Evolutionary conservation across 2,329 filamentous ascomycete genomes (phyloP), one percentile per base, ranked within the genome.

Genomic region (Teratosphaeria nubilosa): DNA sequence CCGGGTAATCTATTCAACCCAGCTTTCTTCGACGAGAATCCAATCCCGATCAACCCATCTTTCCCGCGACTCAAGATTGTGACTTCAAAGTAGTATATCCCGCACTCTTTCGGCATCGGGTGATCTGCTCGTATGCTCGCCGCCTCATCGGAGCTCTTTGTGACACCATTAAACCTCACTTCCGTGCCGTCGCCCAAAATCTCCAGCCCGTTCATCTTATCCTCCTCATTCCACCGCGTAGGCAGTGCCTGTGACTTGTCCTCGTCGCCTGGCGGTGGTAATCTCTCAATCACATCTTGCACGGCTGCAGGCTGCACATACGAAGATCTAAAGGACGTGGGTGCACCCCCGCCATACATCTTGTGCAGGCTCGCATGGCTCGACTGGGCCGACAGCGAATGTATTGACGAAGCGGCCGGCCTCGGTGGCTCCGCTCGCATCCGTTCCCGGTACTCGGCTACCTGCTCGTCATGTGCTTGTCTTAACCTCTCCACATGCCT

Each of bases 21-120:
- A 14, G 82, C 82, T 67, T 83, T 84, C 31, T 74, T 73, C 20
- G 78, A 80, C 0, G 81, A 83, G 68, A 86, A 85, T 5, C 84
- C 84, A 57, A 86, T 77, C 14, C 81, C 83, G 62, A 80, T 78
- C 64, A 76, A 69, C 45, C 77, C 66, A 66, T 88, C 86, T 69
- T 86, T 85, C 55, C 82, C 82, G 67, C 85, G 84, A 7, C 83
- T 82, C 55, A 86, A 71, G 53, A 90, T 81, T 9, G 82, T 82
- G 34, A 85, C 78, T 68, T 99, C 94, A 69, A 85, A 99, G 72
- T 99, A 99, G 73, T 96, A 99, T 60, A 99, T 86, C 1, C 94
- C 94, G 64, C 89, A 94, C 68, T 95, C 87, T 37, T 85, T 80
- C 3, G 94, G 91, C 84, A 97, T 96, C 54, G 86, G 83, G 70